Base-by-base conservation (phyloP, 2,329 filamentous ascomycete species). In the Gliomastix tumulicola region DNA sequence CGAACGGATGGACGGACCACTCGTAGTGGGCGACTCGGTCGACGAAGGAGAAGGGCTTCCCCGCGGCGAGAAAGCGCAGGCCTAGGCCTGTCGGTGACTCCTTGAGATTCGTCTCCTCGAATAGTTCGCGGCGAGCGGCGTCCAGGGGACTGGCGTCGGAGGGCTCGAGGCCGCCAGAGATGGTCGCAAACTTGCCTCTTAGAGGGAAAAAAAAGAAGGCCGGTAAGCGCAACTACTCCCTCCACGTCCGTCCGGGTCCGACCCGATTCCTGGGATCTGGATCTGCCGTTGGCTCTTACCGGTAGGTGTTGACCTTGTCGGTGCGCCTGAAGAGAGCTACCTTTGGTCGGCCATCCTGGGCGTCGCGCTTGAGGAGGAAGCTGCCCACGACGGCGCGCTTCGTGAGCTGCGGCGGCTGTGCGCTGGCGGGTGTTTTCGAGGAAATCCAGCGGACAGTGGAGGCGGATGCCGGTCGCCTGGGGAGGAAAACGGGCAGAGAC, bases 1-100 rank as follows among this genome's bases (percentile, higher is more conserved):
- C 71, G 44, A 84, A 84, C 0, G 79, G 76, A 41, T 79, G 65
- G 33, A 84, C 66, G 6, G 65, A 76, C 79, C 79, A 84, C 48
- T 73, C 62, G 18, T 75, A 69, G 16, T 67, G 62, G 12, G 79
- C 55, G 0, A 59, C 59, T 4, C 62, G 49, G 44, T 83, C 79
- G 6, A 49, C 46, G 42, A 83, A 79, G 2, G 62, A 60, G 45
- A 74, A 84, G 4, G 71, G 67, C 40, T 77, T 77, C 2, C 78
- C 79, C 18, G 67, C 62, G 15, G 75, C 68, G 46, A 76, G 65
- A 17, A 79, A 60, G 3, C 61, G 59, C 7, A 81, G 49, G 5
- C 18, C 28, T 3, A 10, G 13, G 1, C 65, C 63, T 1, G 56
- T 48, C n/a, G n/a, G n/a, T n/a, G n/a, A n/a, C 0, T 59, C 44